Evolutionary conservation across 2,329 filamentous ascomycete genomes (phyloP).

Genomic region (Akanthomyces dipterigenus): DNA sequence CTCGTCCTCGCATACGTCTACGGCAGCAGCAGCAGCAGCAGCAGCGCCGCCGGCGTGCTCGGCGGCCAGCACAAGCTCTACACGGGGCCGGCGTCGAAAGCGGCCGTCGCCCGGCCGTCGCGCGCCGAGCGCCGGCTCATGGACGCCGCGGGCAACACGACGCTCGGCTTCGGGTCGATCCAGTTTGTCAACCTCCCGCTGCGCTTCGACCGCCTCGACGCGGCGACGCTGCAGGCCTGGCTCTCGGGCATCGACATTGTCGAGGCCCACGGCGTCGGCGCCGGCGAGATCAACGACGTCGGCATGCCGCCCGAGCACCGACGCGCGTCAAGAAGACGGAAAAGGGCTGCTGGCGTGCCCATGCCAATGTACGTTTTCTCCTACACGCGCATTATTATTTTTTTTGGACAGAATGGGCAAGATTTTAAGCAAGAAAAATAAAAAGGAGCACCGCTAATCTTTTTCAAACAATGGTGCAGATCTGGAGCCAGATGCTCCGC

Average conservation of each 20-base stretch:
- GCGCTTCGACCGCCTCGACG: constrained; percentile 22
- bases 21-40: background rate
- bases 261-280: constrained; percentile 17
- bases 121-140: background rate
- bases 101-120: background rate
- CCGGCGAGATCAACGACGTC: constrained; percentile 16
- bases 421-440: background rate
- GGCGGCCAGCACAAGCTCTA: background rate
- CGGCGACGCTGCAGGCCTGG: constrained; percentile 21
- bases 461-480: constrained; percentile 11
- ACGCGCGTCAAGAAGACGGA: constrained; percentile 16
- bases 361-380: constrained; percentile 20
- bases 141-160: constrained; percentile 19
- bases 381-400: too few species aligned
- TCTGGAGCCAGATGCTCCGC: constrained; percentile 22
- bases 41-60: background rate
- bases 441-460: background rate
- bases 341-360: constrained; percentile 22
- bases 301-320: constrained; percentile 21
- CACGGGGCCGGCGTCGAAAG: background rate
- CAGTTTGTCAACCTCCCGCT: constrained; percentile 18
- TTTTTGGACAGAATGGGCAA: background rate
- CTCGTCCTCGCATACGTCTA: background rate
- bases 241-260: constrained; percentile 20
- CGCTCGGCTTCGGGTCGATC: constrained; percentile 18